A percentile compares a stretch with the other conserved stretches of the same genome.
These are phyloP conservation scores for Magnusiomyces sp. DNA, from an alignment of 1,139 yeast species.

Conservation along the genomic window DNA sequence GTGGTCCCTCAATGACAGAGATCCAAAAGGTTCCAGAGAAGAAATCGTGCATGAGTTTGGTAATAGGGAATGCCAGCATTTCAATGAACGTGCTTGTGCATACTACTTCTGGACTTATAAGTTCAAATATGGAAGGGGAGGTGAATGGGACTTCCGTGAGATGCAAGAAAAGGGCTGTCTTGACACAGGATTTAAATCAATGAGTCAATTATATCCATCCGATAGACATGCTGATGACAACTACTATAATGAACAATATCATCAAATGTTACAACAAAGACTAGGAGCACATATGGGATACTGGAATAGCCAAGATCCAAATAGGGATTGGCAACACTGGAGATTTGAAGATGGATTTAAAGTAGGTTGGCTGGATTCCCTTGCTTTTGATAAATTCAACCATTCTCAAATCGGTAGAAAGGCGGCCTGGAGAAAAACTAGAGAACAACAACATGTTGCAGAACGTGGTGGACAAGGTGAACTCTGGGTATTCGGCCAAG, in stretches of 20 bases:
- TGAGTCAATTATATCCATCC: slow-evolving; percentile 6
- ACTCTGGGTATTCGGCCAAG: slow-evolving; percentile 87
- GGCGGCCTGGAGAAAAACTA: slow-evolving; percentile 53
- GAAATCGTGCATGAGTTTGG: slow-evolving; percentile 39
- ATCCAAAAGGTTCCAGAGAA: slow-evolving; percentile 30
- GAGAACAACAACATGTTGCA: slow-evolving; percentile 50
- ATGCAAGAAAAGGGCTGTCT: slow-evolving; percentile 61
- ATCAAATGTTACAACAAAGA: slow-evolving; percentile 36
- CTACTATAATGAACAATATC: slow-evolving; percentile 31
- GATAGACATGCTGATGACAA: slow-evolving; percentile 9
- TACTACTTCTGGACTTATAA: slow-evolving; percentile 86
- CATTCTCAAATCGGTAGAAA: slow-evolving; percentile 68
- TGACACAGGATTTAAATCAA: slow-evolving; percentile 9
- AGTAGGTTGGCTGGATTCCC: slow-evolving; percentile 66
- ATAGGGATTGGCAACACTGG: slow-evolving; percentile 68
- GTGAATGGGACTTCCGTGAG: slow-evolving; percentile 89
- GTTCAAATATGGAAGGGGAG: slow-evolving; percentile 83
- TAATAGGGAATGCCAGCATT: slow-evolving; percentile 36
- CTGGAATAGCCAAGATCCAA: slow-evolving; percentile 56
- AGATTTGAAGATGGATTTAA: slow-evolving; percentile 69
- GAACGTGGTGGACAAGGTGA: slow-evolving; percentile 46
- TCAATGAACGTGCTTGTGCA: slow-evolving; percentile 53
- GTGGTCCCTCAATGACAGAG: slow-evolving; percentile 49
- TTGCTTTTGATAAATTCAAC: slow-evolving; percentile 56
- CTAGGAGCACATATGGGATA: slow-evolving; percentile 47